Conservation (phyloP, 2,329 filamentous ascomycete genomes). For the Drechslerella coelobrocha region DNA sequence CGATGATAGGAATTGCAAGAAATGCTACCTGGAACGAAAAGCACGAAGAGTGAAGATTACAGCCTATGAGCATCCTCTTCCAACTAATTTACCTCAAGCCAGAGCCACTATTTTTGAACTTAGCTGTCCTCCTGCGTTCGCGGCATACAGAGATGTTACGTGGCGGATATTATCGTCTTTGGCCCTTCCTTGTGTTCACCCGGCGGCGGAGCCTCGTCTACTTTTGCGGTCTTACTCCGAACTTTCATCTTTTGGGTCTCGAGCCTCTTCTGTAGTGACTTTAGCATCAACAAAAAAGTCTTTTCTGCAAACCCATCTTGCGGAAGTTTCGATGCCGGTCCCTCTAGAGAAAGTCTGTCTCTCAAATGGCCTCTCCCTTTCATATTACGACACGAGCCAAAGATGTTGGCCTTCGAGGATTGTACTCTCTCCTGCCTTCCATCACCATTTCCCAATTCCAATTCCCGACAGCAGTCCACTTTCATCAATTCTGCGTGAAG, state of each 20-base stretch:
- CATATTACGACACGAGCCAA: slow-evolving; percentile 61
- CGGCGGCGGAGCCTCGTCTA: slow-evolving; percentile 52
- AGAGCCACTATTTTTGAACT: slow-evolving; percentile 61
- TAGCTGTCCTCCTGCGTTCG: slow-evolving; percentile 56
- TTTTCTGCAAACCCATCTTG: slow-evolving; percentile 63
- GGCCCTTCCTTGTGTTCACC: slow-evolving; percentile 18
- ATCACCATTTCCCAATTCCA: slow-evolving; percentile 60
- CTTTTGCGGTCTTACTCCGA: slow-evolving; percentile 57
- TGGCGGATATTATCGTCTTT: slow-evolving; percentile 58
- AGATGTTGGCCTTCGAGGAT: slow-evolving; percentile 59
- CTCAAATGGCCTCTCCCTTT: slow-evolving; percentile 61
- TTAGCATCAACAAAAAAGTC: slow-evolving; percentile 63
- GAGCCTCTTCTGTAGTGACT: slow-evolving; percentile 54
- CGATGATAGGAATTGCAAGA: slow-evolving; percentile 56
- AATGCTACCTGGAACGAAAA: slow-evolving; percentile 57
- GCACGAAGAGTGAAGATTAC: slow-evolving; percentile 57
- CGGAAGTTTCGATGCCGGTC: slow-evolving; percentile 59
- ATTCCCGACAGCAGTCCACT: slow-evolving; percentile 59
- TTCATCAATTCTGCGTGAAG: slow-evolving; percentile 53
- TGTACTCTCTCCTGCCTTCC: slow-evolving; percentile 58
- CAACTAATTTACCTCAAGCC: slow-evolving; percentile 55
- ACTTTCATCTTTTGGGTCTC: slow-evolving; percentile 54
- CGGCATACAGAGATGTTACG: slow-evolving; percentile 60
- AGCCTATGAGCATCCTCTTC: slow-evolving; percentile 60
- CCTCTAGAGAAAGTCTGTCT: slow-evolving; percentile 60